phyloP scores from a whole-genome alignment of 2,329 filamentous ascomycete species.

The Botryosphaeria dothidea region DNA sequence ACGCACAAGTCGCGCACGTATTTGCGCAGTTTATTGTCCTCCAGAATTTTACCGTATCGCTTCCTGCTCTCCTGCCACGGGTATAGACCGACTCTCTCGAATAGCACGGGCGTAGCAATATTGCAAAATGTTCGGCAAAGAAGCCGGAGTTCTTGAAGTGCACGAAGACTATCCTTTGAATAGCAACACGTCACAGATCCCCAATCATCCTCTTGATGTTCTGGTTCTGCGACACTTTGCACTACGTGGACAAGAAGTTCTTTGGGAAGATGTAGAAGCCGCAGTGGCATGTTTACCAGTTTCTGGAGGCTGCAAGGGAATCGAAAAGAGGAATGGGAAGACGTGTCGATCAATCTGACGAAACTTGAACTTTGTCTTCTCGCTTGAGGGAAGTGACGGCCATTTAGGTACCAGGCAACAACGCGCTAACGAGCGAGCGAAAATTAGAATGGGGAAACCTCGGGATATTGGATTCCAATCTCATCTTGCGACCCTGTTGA shows the following conservation, averaged over 20 bases:
- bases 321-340: too few relatives aligned
- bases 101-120: not conserved
- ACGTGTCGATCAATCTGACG: too few relatives aligned
- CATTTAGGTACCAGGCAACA: not conserved
- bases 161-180: not conserved
- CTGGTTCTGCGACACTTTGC: not conserved
- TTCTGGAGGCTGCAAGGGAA: too few relatives aligned
- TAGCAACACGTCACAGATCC: not conserved
- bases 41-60: not conserved
- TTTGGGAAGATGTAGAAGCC: not conserved
- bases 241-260: not conserved
- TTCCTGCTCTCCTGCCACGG: not conserved
- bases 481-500: too few relatives aligned
- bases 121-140: not conserved
- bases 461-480: too few relatives aligned
- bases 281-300: not conserved
- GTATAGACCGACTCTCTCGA: not conserved
- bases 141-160: not conserved
- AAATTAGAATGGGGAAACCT: too few relatives aligned
- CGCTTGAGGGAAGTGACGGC: too few relatives aligned
- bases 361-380: too few relatives aligned
- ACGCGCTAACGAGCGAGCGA: not conserved
- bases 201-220: not conserved
- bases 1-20: not conserved
- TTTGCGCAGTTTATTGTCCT: not conserved